Conservation (phyloP, 352 stramenopile species). For the Bremia lactucae region DNA sequence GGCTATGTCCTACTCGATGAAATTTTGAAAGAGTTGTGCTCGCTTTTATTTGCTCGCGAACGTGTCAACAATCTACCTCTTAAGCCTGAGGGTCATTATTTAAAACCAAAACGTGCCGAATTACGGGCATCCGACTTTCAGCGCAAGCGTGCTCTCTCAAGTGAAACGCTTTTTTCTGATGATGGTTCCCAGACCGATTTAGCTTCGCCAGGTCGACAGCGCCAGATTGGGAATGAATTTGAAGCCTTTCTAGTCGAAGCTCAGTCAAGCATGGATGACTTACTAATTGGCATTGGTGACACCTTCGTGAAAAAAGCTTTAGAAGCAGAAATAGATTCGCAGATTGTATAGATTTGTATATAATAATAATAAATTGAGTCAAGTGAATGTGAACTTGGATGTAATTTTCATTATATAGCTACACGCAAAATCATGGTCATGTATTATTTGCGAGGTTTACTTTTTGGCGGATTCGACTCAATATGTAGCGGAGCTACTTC, state of each 20-base stretch:
- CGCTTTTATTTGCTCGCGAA: slow-evolving; percentile 65
- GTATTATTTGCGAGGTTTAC: too few relatives aligned
- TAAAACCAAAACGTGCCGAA: slow-evolving; percentile 45
- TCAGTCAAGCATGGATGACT: slow-evolving; percentile 58
- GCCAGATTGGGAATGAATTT: slow-evolving; percentile 54
- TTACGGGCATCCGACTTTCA: slow-evolving; percentile 15
- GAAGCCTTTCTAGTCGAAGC: slow-evolving; percentile 58
- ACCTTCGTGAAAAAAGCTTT: slow-evolving; percentile 1
- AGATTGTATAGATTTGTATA: slow-evolving; percentile 18
- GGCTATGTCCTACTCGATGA: slow-evolving; percentile 78
- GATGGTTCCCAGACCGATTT: slow-evolving; percentile 24
- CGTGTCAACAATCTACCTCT: slow-evolving; percentile 60
- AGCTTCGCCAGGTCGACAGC: slow-evolving; percentile 17
- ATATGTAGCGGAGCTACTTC: too few relatives aligned
- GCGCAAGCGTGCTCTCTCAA: slow-evolving; percentile 20
- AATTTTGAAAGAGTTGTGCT: slow-evolving; percentile 79
- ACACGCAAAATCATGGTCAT: too few relatives aligned
- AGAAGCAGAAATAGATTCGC: slow-evolving; percentile 18
- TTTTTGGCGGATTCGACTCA: too few relatives aligned
- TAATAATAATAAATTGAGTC: not conserved
- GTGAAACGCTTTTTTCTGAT: slow-evolving; percentile 37
- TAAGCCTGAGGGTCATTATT: slow-evolving; percentile 76
- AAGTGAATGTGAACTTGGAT: not conserved
- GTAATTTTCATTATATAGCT: not conserved
- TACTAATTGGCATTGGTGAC: slow-evolving; percentile 21